phyloP scores from a whole-genome alignment of 192 early-diverging fungal genomes.

The Rhizophagus sp. region DNA sequence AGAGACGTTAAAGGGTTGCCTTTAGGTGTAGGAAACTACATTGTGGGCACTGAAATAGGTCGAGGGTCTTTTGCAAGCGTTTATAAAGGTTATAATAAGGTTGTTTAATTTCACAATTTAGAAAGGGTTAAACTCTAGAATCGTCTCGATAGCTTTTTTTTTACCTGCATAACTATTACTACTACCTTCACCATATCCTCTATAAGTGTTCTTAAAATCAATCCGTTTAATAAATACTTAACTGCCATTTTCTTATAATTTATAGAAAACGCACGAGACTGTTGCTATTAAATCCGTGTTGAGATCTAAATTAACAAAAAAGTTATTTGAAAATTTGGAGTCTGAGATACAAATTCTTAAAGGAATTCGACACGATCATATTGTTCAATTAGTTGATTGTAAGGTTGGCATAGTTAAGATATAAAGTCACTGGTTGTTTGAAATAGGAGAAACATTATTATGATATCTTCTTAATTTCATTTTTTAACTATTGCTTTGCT shows the following conservation, averaged over 20 bases:
- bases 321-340: slow-evolving; percentile 91
- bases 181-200: not conserved
- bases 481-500: not conserved
- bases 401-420: slow-evolving; percentile 52
- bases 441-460: not conserved
- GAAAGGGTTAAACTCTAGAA: not conserved
- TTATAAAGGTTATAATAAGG: slow-evolving; percentile 77
- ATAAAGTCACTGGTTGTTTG: too few relatives aligned
- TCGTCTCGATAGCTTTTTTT: not conserved
- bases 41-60: slow-evolving; percentile 83
- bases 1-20: not conserved
- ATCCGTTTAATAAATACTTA: not conserved
- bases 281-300: slow-evolving; percentile 94
- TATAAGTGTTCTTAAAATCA: not conserved
- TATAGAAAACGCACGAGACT: slow-evolving; percentile 50
- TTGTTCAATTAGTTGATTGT: slow-evolving; percentile 89
- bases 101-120: slow-evolving; percentile 26
- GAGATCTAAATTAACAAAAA: slow-evolving; percentile 85
- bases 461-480: not conserved
- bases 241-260: slow-evolving; percentile 6
- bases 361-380: slow-evolving; percentile 77
- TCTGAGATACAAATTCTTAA: slow-evolving; percentile 95
- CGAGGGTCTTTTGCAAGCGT: slow-evolving; percentile 96
- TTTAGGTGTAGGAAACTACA: slow-evolving; percentile 69
- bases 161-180: not conserved